phyloP scores from a whole-genome alignment of 2,329 filamentous ascomycete species.

The Apiospora saccharicola region DNA sequence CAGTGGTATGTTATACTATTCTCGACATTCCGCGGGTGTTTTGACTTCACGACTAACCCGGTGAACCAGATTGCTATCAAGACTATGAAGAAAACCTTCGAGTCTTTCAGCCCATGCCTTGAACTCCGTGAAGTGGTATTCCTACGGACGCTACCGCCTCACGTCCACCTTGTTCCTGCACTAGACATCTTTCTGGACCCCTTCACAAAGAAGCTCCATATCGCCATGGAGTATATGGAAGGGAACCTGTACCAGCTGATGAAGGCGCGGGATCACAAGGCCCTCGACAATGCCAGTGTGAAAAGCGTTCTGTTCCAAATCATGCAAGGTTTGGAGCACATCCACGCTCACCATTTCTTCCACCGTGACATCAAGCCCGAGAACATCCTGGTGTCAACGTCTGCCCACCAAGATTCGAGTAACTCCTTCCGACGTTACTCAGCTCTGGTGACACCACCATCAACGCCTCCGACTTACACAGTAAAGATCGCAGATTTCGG shows the following conservation, averaged over 20 bases:
- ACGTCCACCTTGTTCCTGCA: conserved; percentile 94
- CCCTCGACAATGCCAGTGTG: conserved; percentile 85
- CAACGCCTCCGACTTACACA: conserved; percentile 90
- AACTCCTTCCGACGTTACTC: conserved; percentile 95
- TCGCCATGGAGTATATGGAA: conserved; percentile 99
- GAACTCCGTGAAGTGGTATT: conserved; percentile 98
- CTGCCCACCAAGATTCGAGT: conserved; percentile 79
- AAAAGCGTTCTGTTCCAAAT: conserved; percentile 99
- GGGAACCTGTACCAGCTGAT: conserved; percentile 98
- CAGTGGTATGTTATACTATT: conserved; percentile 74
- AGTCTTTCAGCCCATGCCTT: conserved; percentile 87
- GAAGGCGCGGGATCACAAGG: conserved; percentile 97
- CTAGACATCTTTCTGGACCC: conserved; percentile 98
- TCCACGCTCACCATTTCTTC: conserved; percentile 96
- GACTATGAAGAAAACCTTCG: conserved; percentile 99
- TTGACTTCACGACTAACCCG: background rate
- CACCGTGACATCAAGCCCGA: conserved; percentile 99
- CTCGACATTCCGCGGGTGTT: background rate
- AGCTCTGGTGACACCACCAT: conserved; percentile 89
- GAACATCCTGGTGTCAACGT: conserved; percentile 96
- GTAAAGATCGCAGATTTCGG: conserved; percentile 99
- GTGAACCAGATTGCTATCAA: conserved; percentile 90
- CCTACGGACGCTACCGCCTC: conserved; percentile 83
- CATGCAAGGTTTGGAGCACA: conserved; percentile 93
- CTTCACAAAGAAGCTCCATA: conserved; percentile 94